Base-by-base conservation (phyloP, 2,329 filamentous ascomycete genomes). In the Colletotrichum sp. region DNA sequence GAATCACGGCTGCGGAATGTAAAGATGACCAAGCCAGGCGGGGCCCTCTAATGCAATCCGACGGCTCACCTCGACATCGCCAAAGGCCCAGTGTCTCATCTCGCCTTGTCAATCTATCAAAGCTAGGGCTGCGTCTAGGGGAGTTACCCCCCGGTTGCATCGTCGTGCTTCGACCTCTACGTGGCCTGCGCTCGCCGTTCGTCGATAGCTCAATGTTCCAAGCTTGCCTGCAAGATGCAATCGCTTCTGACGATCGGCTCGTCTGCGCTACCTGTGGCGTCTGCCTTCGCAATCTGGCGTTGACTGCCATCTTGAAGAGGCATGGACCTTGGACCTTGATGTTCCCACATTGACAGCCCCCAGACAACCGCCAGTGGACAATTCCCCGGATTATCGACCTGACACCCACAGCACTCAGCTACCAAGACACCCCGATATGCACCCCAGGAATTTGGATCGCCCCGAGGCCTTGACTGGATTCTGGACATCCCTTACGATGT, bases 401-500 rank as follows among this genome's bases (percentile, higher is more conserved):
- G 70, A 36, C 44, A 49, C n/a, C 21, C 44, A 67, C 26, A 34
- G n/a, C 26, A 32, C 21, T 30, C 59, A 30, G n/a, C 28, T 28
- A 26, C 59, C 55, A 28, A 59, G 64, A 69, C 57, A 39, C 24
- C 26, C 44, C 21, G 21, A 24, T 59, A 69, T 76, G 74, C 74
- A 76, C 74, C 70, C 74, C 70, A 16, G 70, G 69, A 69, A 60
- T 52, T 52, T 74, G 72, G 59, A 69, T 65, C 21, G 24, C 68
- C 21, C 55, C 16, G 57, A 15, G 55, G 24, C 26, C 36, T 32
- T 10, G 73, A 57, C 39, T 28, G 32, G 24, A 49, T 21, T 63
- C 9, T 36, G 28, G n/a, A 44, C 34, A n/a, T 28, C 13, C 34
- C 18, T 30, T 69, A 28, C 57, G 72, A 75, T 69, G 21, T 60